Conservation (phyloP, 495 filamentous ascomycete genomes). For the Saxophila tyrrhenica region DNA sequence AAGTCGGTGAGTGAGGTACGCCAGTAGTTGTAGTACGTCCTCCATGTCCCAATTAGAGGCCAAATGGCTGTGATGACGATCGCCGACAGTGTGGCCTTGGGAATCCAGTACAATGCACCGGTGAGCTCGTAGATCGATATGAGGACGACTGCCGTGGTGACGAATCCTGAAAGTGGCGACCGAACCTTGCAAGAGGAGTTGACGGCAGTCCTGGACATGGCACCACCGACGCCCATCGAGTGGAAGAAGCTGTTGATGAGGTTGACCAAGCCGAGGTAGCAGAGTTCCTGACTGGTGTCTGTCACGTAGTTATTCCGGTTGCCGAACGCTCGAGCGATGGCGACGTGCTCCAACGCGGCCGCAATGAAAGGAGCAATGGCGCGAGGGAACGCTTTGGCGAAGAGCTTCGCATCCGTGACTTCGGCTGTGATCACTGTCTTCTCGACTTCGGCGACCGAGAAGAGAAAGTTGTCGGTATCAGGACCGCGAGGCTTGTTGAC, state of each 20-base stretch:
- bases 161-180: conserved; percentile 36
- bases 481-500: conserved; percentile 34
- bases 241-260: conserved; percentile 40
- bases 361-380: conserved; percentile 38
- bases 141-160: conserved; percentile 38
- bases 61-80: conserved; percentile 36
- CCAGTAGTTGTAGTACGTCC: conserved; percentile 38
- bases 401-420: conserved; percentile 25
- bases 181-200: conserved; percentile 33
- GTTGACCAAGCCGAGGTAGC: conserved; percentile 38
- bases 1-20: conserved; percentile 40
- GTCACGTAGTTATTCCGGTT: conserved; percentile 37
- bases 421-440: conserved; percentile 35
- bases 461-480: conserved; percentile 21
- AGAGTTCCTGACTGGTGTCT: conserved; percentile 40
- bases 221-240: conserved; percentile 38
- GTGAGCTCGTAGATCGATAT: conserved; percentile 39
- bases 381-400: conserved; percentile 30
- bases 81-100: conserved; percentile 38
- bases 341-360: conserved; percentile 38
- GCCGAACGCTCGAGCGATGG: conserved; percentile 38
- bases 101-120: conserved; percentile 40
- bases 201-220: conserved; percentile 40
- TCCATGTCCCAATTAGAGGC: conserved; percentile 33
- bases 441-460: conserved; percentile 34